Base-by-base conservation (phyloP, 2,329 filamentous ascomycete species). In the Nannizzia gypsea region DNA sequence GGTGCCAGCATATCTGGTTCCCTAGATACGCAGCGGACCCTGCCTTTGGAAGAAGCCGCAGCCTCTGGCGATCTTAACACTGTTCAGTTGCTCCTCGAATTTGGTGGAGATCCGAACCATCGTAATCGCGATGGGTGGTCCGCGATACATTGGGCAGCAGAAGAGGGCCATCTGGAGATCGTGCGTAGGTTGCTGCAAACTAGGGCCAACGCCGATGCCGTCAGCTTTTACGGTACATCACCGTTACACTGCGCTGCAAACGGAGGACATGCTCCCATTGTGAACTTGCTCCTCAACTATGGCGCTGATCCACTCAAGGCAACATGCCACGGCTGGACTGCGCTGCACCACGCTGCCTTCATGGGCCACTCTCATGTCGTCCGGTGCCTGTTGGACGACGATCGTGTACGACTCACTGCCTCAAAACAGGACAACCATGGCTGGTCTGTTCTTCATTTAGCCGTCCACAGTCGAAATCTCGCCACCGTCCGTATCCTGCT, bases 391-490 rank as follows among this genome's bases (percentile, higher is more conserved):
- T 2, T 48, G n/a, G 42, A 48, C 8, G 42, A 48, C 22, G 42
- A 24, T 15, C 42, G 42, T 15, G n/a, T 48, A 48, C n/a, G 42
- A 48, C n/a, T 15, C 42, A 48, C n/a, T 48, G 92, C 93, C 58
- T 82, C 85, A 2, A 76, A 81, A 58, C 89, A 95, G 75, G 93
- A 99, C 73, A 84, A 87, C 62, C 88, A 96, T 69, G 93, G 93
- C 67, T 99, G 99, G 77, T 95, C 90, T 55, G 83, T 97, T 26
- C 78, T 97, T 56, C 93, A 99, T 74, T 93, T 93, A 57, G 90
- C 92, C n/a, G 86, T 48, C 22, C 22, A 17, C 22, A 48, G 42
- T 48, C 42, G 42, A 48, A 15, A 48, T 48, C 22, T 48, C 6
- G 42, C 42, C 22, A 48, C 42, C 22, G 22, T 48, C 42, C n/a